These are phyloP conservation scores for Circinella minor DNA, from an alignment of 371 early-diverging fungal genomes.

Conservation along the genomic window DNA sequence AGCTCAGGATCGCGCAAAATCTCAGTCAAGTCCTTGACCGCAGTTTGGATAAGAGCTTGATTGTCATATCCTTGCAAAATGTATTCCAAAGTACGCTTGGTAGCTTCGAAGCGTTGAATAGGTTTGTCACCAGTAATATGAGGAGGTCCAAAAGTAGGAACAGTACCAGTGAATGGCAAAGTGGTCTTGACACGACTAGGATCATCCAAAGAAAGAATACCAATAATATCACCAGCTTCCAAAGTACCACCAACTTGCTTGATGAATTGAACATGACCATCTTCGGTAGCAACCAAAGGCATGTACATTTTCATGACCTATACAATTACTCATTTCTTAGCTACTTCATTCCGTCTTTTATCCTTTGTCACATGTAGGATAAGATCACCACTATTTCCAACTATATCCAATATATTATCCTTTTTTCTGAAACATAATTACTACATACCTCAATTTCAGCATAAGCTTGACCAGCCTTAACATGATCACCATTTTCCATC, in stretches of 20 bases:
- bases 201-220: conserved; percentile 90
- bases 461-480: conserved; percentile 89
- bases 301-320: conserved; percentile 99
- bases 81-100: conserved; percentile 66
- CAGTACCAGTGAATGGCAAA: conserved; percentile 84
- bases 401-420: neutral
- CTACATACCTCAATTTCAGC: conserved; percentile 91
- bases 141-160: conserved; percentile 81
- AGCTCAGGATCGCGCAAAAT: conserved; percentile 79
- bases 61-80: conserved; percentile 92
- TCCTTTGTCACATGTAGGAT: too few relatives aligned
- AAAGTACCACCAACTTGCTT: conserved; percentile 91
- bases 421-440: neutral
- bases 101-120: conserved; percentile 80
- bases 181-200: conserved; percentile 92
- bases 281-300: conserved; percentile 91
- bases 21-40: conserved; percentile 77
- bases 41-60: conserved; percentile 66
- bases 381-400: neutral
- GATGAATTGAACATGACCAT: conserved; percentile 88
- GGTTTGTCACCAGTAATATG: conserved; percentile 79
- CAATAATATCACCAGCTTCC: conserved; percentile 92
- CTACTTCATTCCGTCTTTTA: too few relatives aligned
- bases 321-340: neutral
- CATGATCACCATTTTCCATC: conserved; percentile 90